Percentiles rank a stretch among this genome's conserved stretches.
These are phyloP conservation scores for Rhododendron simsii DNA, from an alignment of 148 eudicot species.

Conservation along the genomic window DNA sequence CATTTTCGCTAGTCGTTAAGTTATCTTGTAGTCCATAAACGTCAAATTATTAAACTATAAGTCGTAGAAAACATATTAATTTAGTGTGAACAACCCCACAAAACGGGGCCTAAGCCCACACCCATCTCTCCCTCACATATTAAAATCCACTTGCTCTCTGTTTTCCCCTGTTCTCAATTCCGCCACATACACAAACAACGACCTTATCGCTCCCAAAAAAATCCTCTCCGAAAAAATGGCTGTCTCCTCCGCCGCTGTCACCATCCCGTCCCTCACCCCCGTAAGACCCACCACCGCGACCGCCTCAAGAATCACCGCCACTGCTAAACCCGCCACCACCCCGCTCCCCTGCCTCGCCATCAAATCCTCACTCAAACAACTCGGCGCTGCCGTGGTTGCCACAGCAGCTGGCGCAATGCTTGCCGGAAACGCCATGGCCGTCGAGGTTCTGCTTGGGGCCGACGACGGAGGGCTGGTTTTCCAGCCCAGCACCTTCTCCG, in stretches of 20 bases:
- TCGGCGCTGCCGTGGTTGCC: constrained; percentile 52
- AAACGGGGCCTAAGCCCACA: no score
- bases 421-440: constrained; percentile 71
- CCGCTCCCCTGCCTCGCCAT: constrained; percentile 37
- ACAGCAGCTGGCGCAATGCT: constrained; percentile 70
- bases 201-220: neutral
- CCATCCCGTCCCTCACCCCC: constrained; percentile 72
- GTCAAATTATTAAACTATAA: no score
- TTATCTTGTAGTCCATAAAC: no score
- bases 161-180: constrained; percentile 12
- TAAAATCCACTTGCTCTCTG: constrained; percentile 19
- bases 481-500: constrained; percentile 40
- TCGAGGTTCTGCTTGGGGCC: constrained; percentile 56
- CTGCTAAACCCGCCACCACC: constrained; percentile 12
- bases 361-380: constrained; percentile 66
- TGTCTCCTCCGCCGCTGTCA: constrained; percentile 52
- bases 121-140: constrained; percentile 6
- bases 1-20: no score
- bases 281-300: constrained; percentile 41
- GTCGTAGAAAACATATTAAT: no score
- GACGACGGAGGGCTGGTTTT: constrained; percentile 62
- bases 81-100: no score
- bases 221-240: constrained; percentile 40
- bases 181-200: neutral
- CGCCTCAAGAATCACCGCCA: constrained; percentile 24